Evolutionary conservation across 352 stramenopile genomes (phyloP).

Genomic region (Pythium apleroticum): DNA sequence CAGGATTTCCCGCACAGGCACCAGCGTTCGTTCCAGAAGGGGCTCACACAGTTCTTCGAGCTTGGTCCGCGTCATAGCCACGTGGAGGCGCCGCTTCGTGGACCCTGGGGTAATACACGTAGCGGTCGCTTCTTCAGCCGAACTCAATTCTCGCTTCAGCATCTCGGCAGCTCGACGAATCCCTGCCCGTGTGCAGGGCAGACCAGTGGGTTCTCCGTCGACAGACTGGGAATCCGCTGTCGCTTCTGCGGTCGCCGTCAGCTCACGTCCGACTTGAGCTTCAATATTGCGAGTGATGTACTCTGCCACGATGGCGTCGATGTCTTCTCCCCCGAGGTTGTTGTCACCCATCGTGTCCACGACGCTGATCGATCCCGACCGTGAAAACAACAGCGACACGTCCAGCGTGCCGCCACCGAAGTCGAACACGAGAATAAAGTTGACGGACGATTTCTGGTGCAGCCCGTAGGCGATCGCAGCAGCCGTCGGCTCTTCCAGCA

Average conservation of each 20-base stretch:
- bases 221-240: neutral
- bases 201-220: slow-evolving; percentile 19
- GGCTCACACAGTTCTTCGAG: slow-evolving; percentile 47
- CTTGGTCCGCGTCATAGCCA: slow-evolving; percentile 42
- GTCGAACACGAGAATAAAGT: slow-evolving; percentile 96
- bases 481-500: slow-evolving; percentile 91
- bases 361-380: slow-evolving; percentile 95
- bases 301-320: slow-evolving; percentile 88
- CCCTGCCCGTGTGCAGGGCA: slow-evolving; percentile 54
- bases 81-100: neutral
- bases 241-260: neutral
- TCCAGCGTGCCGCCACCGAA: slow-evolving; percentile 94
- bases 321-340: slow-evolving; percentile 87
- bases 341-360: slow-evolving; percentile 93
- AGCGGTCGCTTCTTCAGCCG: slow-evolving; percentile 24
- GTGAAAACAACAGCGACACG: slow-evolving; percentile 91
- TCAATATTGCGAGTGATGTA: slow-evolving; percentile 66
- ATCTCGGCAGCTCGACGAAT: slow-evolving; percentile 56
- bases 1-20: slow-evolving; percentile 53
- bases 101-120: slow-evolving; percentile 31
- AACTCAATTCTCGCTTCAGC: slow-evolving; percentile 55
- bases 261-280: neutral
- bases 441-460: slow-evolving; percentile 90
- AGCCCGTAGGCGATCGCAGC: slow-evolving; percentile 95
- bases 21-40: slow-evolving; percentile 57